Evolutionary conservation across 306 rosid genomes (phyloP).

Genomic region (Trifolium pratense): DNA sequence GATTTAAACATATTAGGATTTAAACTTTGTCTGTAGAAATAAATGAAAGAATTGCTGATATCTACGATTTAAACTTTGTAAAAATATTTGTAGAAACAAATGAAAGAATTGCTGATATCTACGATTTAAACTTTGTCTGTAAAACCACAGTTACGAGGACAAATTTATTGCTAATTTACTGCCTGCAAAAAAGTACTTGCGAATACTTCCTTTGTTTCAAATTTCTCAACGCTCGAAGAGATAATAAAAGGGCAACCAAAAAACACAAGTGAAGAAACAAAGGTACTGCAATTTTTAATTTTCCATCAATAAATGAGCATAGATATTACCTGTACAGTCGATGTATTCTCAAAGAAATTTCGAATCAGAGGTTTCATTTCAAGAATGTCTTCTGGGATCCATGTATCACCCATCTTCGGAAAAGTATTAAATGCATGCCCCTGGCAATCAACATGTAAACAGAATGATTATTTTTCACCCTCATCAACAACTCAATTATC

Average conservation of each 20-base stretch:
- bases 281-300: conserved; percentile 17
- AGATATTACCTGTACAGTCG: conserved; percentile 70
- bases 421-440: conserved; percentile 90
- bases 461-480: conserved; percentile 19
- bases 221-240: conserved; percentile 23
- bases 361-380: conserved; percentile 81
- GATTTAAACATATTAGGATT: conserved; percentile 37
- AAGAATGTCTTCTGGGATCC: conserved; percentile 78
- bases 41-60: too few relatives aligned
- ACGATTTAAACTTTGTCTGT: not conserved
- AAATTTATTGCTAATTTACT: not conserved
- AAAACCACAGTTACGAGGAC: conserved; percentile 1
- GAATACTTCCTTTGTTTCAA: not conserved
- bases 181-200: not conserved
- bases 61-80: too few relatives aligned
- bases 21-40: too few relatives aligned
- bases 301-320: conserved; percentile 9
- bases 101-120: not conserved
- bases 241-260: not conserved
- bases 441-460: conserved; percentile 49
- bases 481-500: conserved; percentile 15
- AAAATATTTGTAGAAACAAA: conserved; percentile 20
- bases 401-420: conserved; percentile 86
- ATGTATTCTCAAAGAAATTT: conserved; percentile 89
- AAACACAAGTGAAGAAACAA: conserved; percentile 5